phyloP scores from a whole-genome alignment of 2,329 filamentous ascomycete genomes.

The Grosmannia clavigera region DNA sequence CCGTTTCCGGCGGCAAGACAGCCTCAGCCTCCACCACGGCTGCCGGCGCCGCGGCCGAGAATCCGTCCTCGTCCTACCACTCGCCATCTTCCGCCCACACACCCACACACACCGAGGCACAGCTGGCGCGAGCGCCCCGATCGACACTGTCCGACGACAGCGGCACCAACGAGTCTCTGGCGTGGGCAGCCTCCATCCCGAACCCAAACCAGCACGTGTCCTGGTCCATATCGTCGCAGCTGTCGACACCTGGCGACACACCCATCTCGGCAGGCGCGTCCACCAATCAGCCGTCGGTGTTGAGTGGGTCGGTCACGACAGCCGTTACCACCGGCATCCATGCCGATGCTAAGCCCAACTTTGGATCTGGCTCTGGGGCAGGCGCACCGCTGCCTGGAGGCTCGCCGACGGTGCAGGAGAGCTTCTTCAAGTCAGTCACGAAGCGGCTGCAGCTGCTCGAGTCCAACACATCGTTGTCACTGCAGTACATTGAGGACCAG shows the following conservation, averaged over 20 bases:
- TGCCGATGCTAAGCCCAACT: not conserved
- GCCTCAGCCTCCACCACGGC: not conserved
- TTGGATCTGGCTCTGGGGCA: not conserved
- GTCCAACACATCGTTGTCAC: slow-evolving; percentile 78
- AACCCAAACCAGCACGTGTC: not conserved
- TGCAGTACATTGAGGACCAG: slow-evolving; percentile 95
- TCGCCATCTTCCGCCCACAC: not conserved
- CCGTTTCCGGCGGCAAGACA: not conserved
- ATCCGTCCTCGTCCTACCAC: not conserved
- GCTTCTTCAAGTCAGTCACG: slow-evolving; percentile 92
- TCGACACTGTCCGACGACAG: not conserved
- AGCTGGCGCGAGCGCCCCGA: no score
- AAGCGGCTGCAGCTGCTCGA: slow-evolving; percentile 88
- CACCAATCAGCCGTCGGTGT: not conserved
- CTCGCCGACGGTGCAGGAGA: slow-evolving; percentile 83
- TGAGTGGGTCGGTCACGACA: not conserved
- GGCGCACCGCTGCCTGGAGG: slow-evolving; percentile 24
- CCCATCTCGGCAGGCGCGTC: not conserved
- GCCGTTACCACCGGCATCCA: not conserved
- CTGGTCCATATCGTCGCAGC: not conserved
- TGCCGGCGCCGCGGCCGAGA: not conserved
- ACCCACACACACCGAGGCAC: not conserved
- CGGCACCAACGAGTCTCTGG: not conserved
- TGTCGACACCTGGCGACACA: not conserved
- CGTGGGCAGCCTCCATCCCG: not conserved